These are phyloP conservation scores for Erythrobasidium hasegawianum DNA, from an alignment of 1,284 basidiomycete genomes.

Conservation along the genomic window DNA sequence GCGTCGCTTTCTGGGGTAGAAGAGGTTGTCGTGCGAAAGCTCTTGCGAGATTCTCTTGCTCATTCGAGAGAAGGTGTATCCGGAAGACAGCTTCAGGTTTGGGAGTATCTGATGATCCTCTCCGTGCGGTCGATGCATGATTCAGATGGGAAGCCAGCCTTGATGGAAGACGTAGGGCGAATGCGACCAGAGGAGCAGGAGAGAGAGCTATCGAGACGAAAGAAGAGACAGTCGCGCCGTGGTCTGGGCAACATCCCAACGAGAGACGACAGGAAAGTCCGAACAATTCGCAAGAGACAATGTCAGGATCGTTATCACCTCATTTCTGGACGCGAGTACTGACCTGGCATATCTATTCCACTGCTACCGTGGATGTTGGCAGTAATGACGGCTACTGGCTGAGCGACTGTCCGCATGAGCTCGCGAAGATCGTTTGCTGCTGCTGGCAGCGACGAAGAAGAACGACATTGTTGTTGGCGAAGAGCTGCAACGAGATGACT, in stretches of 20 bases:
- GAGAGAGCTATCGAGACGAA: conserved; percentile 86
- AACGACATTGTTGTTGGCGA: conserved; percentile 3
- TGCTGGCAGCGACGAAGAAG: not conserved
- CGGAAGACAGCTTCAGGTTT: conserved; percentile 8
- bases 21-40: conserved; percentile 41
- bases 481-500: not conserved
- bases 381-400: conserved; percentile 43
- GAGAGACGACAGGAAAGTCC: too few species aligned
- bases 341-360: conserved; percentile 12
- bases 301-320: too few species aligned
- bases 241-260: conserved; percentile 52
- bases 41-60: conserved; percentile 39
- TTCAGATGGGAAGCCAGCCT: conserved; percentile 60
- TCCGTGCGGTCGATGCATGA: not conserved
- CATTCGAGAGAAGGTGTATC: conserved; percentile 38
- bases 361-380: conserved; percentile 30
- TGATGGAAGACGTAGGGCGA: conserved; percentile 81
- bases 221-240: conserved; percentile 87
- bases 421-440: conserved; percentile 24
- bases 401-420: conserved; percentile 41
- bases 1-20: conserved; percentile 31
- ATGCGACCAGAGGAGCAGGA: conserved; percentile 77
- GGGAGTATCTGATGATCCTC: not conserved
- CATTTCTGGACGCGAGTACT: too few species aligned
- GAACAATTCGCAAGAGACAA: too few species aligned